Conservation (phyloP, 768 basidiomycete species). For the Tricholoma flavovirens region DNA sequence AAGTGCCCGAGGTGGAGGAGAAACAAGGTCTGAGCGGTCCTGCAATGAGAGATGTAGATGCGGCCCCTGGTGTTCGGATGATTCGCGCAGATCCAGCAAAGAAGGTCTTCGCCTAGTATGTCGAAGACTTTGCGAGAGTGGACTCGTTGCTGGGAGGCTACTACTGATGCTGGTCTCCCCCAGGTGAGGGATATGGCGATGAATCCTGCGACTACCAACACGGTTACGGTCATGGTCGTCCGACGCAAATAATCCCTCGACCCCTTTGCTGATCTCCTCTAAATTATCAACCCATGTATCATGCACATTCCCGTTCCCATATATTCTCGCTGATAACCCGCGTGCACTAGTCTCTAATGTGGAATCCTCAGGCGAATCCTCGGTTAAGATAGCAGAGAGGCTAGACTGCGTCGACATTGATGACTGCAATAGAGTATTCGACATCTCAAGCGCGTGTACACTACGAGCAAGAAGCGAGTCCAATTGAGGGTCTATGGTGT, state of each 20-base stretch:
- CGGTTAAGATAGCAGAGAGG: constrained; percentile 40
- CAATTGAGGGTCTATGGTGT: constrained; percentile 48
- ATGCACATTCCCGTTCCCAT: constrained; percentile 37
- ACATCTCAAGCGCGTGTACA: constrained; percentile 82
- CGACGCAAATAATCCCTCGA: constrained; percentile 54
- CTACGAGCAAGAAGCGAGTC: constrained; percentile 79
- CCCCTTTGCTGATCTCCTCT: constrained; percentile 55
- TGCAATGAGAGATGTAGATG: constrained; percentile 49
- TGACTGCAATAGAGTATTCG: constrained; percentile 70
- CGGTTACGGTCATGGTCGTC: constrained; percentile 21
- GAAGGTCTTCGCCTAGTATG: constrained; percentile 38
- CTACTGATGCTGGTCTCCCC: constrained; percentile 30
- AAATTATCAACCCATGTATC: constrained; percentile 64
- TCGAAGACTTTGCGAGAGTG: constrained; percentile 1
- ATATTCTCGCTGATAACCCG: constrained; percentile 48
- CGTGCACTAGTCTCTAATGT: constrained; percentile 44
- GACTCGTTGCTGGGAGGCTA: constrained; percentile 36
- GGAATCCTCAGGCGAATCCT: constrained; percentile 41
- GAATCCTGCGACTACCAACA: background rate
- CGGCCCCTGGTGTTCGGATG: constrained; percentile 21
- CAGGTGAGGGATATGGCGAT: background rate
- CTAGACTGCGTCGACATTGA: constrained; percentile 67
- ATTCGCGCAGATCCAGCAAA: constrained; percentile 35
- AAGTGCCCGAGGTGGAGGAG: constrained; percentile 68
- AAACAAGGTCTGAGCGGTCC: constrained; percentile 48